Evolutionary conservation across 164 flowering plant genomes (phyloP).

Genomic region (Houttuynia cordata): DNA sequence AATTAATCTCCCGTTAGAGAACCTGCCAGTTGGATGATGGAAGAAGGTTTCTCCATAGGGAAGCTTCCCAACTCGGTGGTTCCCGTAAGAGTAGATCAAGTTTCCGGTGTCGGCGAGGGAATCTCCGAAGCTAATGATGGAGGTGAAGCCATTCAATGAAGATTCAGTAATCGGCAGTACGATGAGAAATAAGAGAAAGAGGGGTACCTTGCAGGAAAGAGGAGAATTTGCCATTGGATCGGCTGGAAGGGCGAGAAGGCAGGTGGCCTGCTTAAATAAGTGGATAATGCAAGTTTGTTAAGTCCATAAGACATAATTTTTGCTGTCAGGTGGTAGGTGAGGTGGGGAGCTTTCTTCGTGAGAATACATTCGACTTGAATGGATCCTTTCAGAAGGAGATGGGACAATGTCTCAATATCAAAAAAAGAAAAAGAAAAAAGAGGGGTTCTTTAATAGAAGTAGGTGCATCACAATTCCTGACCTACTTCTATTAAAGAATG

Average conservation of each 20-base stretch:
- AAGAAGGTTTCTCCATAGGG: slow-evolving; percentile 36
- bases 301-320: too few relatives aligned
- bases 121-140: slow-evolving; percentile 33
- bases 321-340: too few relatives aligned
- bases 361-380: too few relatives aligned
- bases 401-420: too few relatives aligned
- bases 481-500: too few relatives aligned
- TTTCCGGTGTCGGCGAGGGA: slow-evolving; percentile 36
- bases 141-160: slow-evolving; percentile 1
- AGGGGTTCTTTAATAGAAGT: too few relatives aligned
- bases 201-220: background rate
- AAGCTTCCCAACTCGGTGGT: background rate
- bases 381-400: too few relatives aligned
- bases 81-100: background rate
- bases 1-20: slow-evolving; percentile 23
- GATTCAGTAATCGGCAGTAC: background rate
- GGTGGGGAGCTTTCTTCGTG: too few relatives aligned
- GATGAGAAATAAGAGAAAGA: background rate
- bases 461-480: too few relatives aligned
- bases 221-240: background rate
- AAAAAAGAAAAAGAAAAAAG: too few relatives aligned
- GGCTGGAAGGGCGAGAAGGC: background rate
- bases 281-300: too few relatives aligned
- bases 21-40: slow-evolving; percentile 24
- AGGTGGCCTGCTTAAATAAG: background rate